These are phyloP conservation scores for Vigna trinervia DNA, from an alignment of 306 rosid species.

Conservation along the genomic window DNA sequence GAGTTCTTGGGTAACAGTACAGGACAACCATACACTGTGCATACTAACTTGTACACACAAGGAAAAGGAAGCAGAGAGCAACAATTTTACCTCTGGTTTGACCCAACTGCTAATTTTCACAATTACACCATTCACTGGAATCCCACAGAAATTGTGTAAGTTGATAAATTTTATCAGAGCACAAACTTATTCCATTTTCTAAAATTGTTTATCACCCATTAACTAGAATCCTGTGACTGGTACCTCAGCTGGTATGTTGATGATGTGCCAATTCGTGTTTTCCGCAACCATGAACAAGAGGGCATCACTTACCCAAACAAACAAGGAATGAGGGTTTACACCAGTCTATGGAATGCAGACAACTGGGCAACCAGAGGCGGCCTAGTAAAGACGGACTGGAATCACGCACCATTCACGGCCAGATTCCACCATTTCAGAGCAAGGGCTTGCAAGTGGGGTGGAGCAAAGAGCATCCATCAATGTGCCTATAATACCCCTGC, in stretches of 20 bases:
- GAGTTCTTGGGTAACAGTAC: constrained; percentile 77
- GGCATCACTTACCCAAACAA: constrained; percentile 70
- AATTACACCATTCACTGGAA: constrained; percentile 86
- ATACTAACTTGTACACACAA: constrained; percentile 65
- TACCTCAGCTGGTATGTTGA: constrained; percentile 78
- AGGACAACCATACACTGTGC: constrained; percentile 78
- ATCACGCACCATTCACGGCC: constrained; percentile 62
- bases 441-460: constrained; percentile 75
- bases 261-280: constrained; percentile 68
- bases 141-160: constrained; percentile 75
- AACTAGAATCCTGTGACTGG: not conserved
- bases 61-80: constrained; percentile 76
- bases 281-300: constrained; percentile 61
- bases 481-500: constrained; percentile 58
- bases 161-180: constrained; percentile 6
- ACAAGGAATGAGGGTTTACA: constrained; percentile 75
- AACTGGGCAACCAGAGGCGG: constrained; percentile 91
- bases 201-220: not conserved
- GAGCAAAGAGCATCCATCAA: constrained; percentile 53
- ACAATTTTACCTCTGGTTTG: constrained; percentile 80
- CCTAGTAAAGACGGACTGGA: constrained; percentile 67
- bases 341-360: constrained; percentile 83
- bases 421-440: constrained; percentile 61
- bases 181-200: constrained; percentile 3
- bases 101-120: constrained; percentile 73